Evolutionary conservation across 2,329 filamentous ascomycete species (phyloP).

Genomic region (Chaetomiaceae sp.): DNA sequence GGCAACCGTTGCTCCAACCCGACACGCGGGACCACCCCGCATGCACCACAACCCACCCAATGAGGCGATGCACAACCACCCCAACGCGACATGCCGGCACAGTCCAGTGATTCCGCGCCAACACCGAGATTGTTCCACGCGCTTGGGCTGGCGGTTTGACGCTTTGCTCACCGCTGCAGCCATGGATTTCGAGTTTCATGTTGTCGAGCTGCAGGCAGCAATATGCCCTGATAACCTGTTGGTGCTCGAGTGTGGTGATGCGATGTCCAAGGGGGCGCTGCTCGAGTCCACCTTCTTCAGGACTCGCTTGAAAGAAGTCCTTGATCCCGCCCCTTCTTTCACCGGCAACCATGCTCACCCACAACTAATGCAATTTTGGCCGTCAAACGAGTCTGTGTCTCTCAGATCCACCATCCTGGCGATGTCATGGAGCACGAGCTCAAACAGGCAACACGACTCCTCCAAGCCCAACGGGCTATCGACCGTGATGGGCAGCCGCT

Average conservation of each 20-base stretch:
- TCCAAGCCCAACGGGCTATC: constrained; percentile 19
- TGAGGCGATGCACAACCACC: neutral
- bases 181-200: constrained; percentile 6
- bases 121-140: neutral
- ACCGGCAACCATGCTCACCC: neutral
- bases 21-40: neutral
- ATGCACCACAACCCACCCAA: neutral
- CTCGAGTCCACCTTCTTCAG: neutral
- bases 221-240: neutral
- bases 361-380: neutral
- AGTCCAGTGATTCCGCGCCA: neutral
- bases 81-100: neutral
- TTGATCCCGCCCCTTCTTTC: neutral
- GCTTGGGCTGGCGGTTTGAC: no score
- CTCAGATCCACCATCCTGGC: constrained; percentile 1
- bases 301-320: neutral
- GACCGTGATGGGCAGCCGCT: constrained; percentile 19
- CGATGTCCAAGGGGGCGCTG: no score
- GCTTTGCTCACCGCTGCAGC: constrained; percentile 1
- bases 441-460: constrained; percentile 22
- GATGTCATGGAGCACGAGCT: constrained; percentile 21
- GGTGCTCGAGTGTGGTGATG: neutral
- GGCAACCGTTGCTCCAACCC: constrained; percentile 3
- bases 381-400: neutral
- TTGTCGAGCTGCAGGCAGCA: neutral